phyloP scores from a whole-genome alignment of 805 yeast species.

The Wickerhamiella siamensis region DNA sequence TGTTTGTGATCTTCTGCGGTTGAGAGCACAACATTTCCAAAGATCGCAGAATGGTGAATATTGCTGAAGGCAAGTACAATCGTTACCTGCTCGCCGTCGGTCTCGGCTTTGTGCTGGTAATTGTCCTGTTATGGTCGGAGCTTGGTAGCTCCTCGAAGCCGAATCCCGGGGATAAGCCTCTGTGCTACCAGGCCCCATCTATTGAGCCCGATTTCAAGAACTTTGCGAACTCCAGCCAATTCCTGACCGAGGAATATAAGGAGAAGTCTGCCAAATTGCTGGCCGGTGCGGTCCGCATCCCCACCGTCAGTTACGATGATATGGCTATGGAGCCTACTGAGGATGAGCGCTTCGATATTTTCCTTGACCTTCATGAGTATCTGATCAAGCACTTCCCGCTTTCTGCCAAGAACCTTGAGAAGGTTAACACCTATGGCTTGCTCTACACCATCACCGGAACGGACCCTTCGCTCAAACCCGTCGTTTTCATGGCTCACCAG shows the following conservation, averaged over 20 bases:
- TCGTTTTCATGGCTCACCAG: slow-evolving; percentile 56
- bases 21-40: too few species aligned
- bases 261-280: slow-evolving; percentile 11
- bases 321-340: slow-evolving; percentile 31
- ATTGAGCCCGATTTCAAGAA: not conserved
- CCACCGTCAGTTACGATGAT: slow-evolving; percentile 51
- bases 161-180: not conserved
- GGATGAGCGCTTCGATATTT: slow-evolving; percentile 38
- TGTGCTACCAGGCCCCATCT: not conserved
- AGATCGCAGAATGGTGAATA: not conserved
- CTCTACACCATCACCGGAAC: slow-evolving; percentile 50
- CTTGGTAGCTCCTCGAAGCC: not conserved
- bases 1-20: too few species aligned
- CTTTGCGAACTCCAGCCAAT: slow-evolving; percentile 1
- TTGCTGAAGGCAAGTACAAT: not conserved
- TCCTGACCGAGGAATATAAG: slow-evolving; percentile 5
- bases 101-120: not conserved
- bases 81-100: not conserved
- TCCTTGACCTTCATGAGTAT: slow-evolving; percentile 38
- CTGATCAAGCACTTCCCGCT: slow-evolving; percentile 42
- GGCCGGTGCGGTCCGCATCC: slow-evolving; percentile 43
- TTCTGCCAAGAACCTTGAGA: slow-evolving; percentile 32
- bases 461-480: slow-evolving; percentile 38
- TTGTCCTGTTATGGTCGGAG: not conserved
- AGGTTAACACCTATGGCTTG: slow-evolving; percentile 44